Evolutionary conservation across 1,139 yeast species (phyloP).

Genomic region (Pichia sp.): DNA sequence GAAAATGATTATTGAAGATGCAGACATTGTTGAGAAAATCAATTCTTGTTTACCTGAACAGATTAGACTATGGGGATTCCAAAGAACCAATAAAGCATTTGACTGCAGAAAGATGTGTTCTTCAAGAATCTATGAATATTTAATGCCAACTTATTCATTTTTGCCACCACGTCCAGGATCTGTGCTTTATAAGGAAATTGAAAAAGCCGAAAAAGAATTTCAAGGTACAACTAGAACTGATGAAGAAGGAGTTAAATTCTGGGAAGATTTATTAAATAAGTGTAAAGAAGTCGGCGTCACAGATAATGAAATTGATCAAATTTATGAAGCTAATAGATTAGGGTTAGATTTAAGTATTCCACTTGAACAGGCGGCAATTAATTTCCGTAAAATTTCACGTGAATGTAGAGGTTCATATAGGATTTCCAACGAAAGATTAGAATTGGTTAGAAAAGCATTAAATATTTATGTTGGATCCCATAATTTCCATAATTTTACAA

Average conservation of each 20-base stretch:
- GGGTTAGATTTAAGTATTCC: conserved; percentile 29
- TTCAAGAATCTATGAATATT: conserved; percentile 86
- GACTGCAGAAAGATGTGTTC: conserved; percentile 95
- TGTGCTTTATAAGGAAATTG: conserved; percentile 53
- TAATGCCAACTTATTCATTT: conserved; percentile 84
- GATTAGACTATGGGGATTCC: conserved; percentile 89
- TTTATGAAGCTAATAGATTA: conserved; percentile 32
- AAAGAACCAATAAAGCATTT: conserved; percentile 82
- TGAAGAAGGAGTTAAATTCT: conserved; percentile 64
- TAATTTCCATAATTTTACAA: conserved; percentile 91
- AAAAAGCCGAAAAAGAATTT: conserved; percentile 42
- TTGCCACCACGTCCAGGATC: conserved; percentile 83
- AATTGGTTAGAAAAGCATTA: conserved; percentile 60
- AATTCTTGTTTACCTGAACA: conserved; percentile 74
- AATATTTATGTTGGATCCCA: conserved; percentile 77
- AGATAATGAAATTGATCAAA: conserved; percentile 39
- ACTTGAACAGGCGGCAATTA: conserved; percentile 40
- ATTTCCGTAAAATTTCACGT: conserved; percentile 61
- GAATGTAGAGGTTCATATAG: conserved; percentile 63
- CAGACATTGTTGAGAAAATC: conserved; percentile 65
- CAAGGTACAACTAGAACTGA: conserved; percentile 61
- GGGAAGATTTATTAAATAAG: conserved; percentile 50
- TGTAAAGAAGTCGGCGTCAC: conserved; percentile 43
- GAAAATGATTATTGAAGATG: conserved; percentile 84
- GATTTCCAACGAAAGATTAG: conserved; percentile 54